These are phyloP conservation scores for Lactifluus echinatus DNA, from an alignment of 768 basidiomycete genomes.

Conservation along the genomic window DNA sequence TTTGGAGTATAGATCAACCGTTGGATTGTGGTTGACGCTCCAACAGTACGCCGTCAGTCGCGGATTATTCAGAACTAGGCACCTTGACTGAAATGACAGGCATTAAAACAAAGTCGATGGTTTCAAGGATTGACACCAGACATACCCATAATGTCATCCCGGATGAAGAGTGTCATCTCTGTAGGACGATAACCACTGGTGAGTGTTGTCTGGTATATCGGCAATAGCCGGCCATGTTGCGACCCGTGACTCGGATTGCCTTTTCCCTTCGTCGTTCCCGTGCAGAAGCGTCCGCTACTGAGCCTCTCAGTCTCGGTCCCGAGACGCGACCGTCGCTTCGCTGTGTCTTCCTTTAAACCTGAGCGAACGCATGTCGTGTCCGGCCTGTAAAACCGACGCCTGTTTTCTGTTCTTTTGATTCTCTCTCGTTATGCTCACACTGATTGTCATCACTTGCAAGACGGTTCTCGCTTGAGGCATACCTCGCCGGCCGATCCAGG, in stretches of 20 bases:
- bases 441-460: conserved; percentile 3
- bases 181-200: background rate
- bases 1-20: background rate
- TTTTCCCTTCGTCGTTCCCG: background rate
- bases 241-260: background rate
- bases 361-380: conserved; percentile 7
- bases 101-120: background rate
- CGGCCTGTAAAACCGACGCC: background rate
- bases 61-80: background rate
- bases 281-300: too few relatives aligned
- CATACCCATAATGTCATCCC: background rate
- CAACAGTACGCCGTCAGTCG: background rate
- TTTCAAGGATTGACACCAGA: background rate
- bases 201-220: background rate
- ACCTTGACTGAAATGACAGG: background rate
- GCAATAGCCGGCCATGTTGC: conserved; percentile 3
- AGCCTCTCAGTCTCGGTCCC: too few relatives aligned
- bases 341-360: background rate
- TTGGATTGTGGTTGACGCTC: background rate
- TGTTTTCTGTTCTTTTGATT: background rate
- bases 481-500: conserved; percentile 1
- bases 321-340: background rate
- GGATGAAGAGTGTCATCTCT: background rate
- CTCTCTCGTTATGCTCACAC: background rate
- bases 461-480: background rate